Evolutionary conservation across 257 asterid genomes (phyloP).

Genomic region (Solanum gandarillasii): DNA sequence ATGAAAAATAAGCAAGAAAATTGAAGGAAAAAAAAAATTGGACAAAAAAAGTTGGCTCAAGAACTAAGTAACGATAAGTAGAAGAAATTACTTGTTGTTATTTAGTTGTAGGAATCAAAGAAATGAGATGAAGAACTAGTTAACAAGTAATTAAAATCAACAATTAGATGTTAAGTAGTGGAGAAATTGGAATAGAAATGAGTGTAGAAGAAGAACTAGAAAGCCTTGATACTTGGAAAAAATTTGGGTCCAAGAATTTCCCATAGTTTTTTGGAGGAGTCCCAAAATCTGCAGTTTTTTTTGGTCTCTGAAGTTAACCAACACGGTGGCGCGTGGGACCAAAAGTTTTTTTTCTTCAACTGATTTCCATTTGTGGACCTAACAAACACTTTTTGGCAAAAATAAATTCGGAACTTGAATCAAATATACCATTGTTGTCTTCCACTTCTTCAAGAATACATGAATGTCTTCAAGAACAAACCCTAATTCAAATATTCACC

Average conservation of each 20-base stretch:
- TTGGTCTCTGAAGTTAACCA: background rate
- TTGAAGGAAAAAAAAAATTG: background rate
- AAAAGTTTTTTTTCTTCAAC: background rate
- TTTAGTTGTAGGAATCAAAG: background rate
- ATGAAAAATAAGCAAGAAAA: background rate
- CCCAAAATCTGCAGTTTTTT: background rate
- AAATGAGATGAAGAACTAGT: background rate
- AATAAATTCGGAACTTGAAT: background rate
- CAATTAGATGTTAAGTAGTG: background rate
- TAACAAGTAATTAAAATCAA: background rate
- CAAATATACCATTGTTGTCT: background rate
- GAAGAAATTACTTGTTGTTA: background rate
- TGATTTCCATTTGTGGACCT: background rate
- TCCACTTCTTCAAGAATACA: background rate
- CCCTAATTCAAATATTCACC: background rate
- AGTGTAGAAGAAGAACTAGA: background rate
- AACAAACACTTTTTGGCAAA: background rate
- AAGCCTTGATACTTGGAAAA: background rate
- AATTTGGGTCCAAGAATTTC: background rate
- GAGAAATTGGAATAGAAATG: background rate
- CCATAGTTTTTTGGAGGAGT: background rate
- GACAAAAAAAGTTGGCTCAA: background rate
- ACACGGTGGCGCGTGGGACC: too few relatives aligned
- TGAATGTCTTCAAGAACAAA: background rate
- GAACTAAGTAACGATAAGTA: background rate